Base-by-base conservation (phyloP, 2,329 filamentous ascomycete genomes). In the Verticillium albo-atrum region DNA sequence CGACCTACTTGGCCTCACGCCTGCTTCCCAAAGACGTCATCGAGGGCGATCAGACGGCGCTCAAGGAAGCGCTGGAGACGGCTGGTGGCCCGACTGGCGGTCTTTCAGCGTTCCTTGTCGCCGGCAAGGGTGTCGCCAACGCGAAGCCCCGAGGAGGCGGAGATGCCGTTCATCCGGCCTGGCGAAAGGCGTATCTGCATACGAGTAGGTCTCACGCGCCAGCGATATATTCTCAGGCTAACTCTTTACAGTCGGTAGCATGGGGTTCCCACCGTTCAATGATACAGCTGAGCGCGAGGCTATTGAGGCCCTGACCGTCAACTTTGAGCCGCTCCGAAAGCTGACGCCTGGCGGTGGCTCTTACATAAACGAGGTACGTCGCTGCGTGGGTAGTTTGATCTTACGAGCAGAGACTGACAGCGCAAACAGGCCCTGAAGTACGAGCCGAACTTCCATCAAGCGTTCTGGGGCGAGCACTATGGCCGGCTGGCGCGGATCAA, bases 141-240 rank as follows among this genome's bases (percentile, higher is more conserved):
- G 79, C 77, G 2, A 67, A 69, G 32, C 77, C 79, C 0, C 67
- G 75, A 20, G 80, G 79, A 0, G 79, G 78, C 0, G 69, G 75
- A 17, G n/a, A 70, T 69, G 74, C 77, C 6, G 72, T 81, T 42
- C 79, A 79, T 64, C 78, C 80, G 4, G 80, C 79, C 1, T 83
- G 80, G 80, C 73, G 81, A 50, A 69, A 72, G 6, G 72, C 77
- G 2, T 66, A 71, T 1, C 66, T 77, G 63, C 76, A 63, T 56
- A 63, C 71, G 0, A 63, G 79, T 79, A 67, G 68, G 76, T 73
- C 54, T 5, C 15, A 27, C n/a, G 42, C 25, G 27, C 17, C 32
- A n/a, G 17, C 3, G 20, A 54, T 17, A 30, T 10, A 26, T 37
- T 47, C 32, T 12, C 30, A 32, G 14, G 62, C 54, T 66, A 61